Base-by-base conservation (phyloP, 352 stramenopile genomes). In the Globisporangium spiculum region DNA sequence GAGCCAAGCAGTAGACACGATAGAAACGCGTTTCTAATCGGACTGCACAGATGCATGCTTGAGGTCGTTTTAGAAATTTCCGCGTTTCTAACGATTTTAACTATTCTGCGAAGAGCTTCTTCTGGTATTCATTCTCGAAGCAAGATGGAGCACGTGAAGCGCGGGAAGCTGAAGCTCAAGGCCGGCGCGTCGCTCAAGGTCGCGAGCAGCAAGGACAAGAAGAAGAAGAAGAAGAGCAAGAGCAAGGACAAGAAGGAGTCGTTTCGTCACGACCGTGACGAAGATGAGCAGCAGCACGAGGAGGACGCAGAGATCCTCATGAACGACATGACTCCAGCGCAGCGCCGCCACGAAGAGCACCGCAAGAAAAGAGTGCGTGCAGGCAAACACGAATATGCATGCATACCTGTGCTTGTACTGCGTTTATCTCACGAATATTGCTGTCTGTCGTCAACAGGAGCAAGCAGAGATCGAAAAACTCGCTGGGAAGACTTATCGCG, bases 101-200 rank as follows among this genome's bases (percentile, higher is more conserved):
- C 53, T 12, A n/a, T 22, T 50, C 4, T 4, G 9, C 9, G 4
- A 50, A 32, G 16, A 24, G 20, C 14, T 63, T 27, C 14, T 63
- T 10, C 22, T 22, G 14, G 8, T 18, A 20, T 61, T 60, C 24
- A 20, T 61, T 60, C 30, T 24, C 20, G 34, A 52, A 36, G 8
- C 24, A 70, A 3, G 22, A 92, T 93, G 85, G 85, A 93, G 73
- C 80, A 90, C 72, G 79, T 93, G 30, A 92, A 92, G 76, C 80
- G 87, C 41, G 87, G 87, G 36, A 95, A 95, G 74, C 84, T 95
- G 60, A 91, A 88, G 72, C 81, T 95, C 62, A 95, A 95, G 82
- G 71, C 65, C 54, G 72, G 74, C 60, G 71, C 72, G 27, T 81
- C 79, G 65, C 81, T 94, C 71, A 94, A 92, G 75, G 75, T 86